Percentiles rank a stretch among this genome's conserved stretches.
Evolutionary conservation across 2,329 filamentous ascomycete genomes (phyloP).

Genomic region (Ambrosiella xylebori): DNA sequence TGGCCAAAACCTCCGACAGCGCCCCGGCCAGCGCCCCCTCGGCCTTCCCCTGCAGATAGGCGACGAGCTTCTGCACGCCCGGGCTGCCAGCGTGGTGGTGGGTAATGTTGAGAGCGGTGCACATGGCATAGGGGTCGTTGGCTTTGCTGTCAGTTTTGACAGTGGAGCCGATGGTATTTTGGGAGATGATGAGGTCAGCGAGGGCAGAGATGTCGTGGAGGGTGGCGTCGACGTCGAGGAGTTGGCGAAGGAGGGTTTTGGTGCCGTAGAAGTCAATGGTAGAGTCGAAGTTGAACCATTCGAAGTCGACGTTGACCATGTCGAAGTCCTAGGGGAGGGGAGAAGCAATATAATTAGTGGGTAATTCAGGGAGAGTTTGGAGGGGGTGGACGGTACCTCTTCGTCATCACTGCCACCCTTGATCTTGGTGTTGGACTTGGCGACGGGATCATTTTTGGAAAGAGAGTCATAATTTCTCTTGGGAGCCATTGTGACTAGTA

Average conservation of each 20-base stretch:
- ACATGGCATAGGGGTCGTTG: constrained; percentile 78
- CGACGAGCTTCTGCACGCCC: constrained; percentile 50
- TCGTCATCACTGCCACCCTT: constrained; percentile 28
- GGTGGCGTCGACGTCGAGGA: constrained; percentile 74
- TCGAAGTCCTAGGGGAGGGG: constrained; percentile 52
- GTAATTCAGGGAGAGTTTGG: not conserved
- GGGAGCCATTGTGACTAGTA: constrained; percentile 27
- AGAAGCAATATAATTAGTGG: constrained; percentile 10
- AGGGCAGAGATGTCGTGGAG: constrained; percentile 78
- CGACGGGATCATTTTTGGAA: constrained; percentile 26
- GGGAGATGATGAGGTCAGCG: constrained; percentile 69
- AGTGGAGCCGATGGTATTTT: constrained; percentile 77
- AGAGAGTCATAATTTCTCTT: constrained; percentile 33
- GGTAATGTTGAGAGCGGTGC: constrained; percentile 70
- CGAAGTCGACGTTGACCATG: constrained; percentile 88
- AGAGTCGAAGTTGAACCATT: constrained; percentile 92
- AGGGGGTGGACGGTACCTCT: constrained; percentile 24
- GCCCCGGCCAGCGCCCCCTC: constrained; percentile 33
- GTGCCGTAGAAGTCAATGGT: constrained; percentile 88
- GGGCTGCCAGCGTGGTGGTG: constrained; percentile 50
- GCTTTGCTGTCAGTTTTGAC: constrained; percentile 95
- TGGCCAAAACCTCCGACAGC: constrained; percentile 22
- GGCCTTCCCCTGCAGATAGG: constrained; percentile 50
- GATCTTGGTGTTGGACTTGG: constrained; percentile 29
- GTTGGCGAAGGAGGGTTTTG: constrained; percentile 75